phyloP scores from a whole-genome alignment of 805 yeast genomes.

The Nadsonia fulvescens region DNA sequence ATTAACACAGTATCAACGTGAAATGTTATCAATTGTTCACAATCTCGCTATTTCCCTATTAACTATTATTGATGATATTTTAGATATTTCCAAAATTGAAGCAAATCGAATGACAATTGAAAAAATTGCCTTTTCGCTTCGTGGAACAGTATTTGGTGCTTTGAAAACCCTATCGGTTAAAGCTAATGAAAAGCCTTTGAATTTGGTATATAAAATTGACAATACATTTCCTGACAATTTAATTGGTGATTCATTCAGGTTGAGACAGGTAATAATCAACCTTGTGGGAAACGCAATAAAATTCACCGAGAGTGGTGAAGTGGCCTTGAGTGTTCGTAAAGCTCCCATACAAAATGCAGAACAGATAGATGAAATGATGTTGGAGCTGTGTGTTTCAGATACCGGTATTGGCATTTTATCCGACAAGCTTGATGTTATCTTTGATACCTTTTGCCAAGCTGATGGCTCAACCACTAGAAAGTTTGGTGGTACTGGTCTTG shows the following conservation, averaged over 20 bases:
- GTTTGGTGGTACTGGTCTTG: slow-evolving; percentile 87
- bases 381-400: slow-evolving; percentile 77
- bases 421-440: slow-evolving; percentile 69
- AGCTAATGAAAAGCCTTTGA: slow-evolving; percentile 72
- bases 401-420: slow-evolving; percentile 82
- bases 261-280: slow-evolving; percentile 73
- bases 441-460: slow-evolving; percentile 83
- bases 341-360: slow-evolving; percentile 22
- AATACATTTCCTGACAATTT: slow-evolving; percentile 74
- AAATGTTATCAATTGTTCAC: slow-evolving; percentile 79
- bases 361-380: slow-evolving; percentile 29
- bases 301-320: slow-evolving; percentile 70
- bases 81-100: slow-evolving; percentile 85
- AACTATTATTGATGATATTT: slow-evolving; percentile 76
- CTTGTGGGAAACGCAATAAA: slow-evolving; percentile 82
- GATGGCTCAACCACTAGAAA: slow-evolving; percentile 87
- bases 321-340: slow-evolving; percentile 53
- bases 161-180: slow-evolving; percentile 77
- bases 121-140: slow-evolving; percentile 65
- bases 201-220: slow-evolving; percentile 65
- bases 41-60: slow-evolving; percentile 70
- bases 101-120: slow-evolving; percentile 89
- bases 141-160: slow-evolving; percentile 84
- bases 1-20: slow-evolving; percentile 78
- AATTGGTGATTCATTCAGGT: slow-evolving; percentile 76